Percentiles rank a stretch among this genome's conserved stretches.
Evolutionary conservation across 73 alveolate genomes (phyloP).

Genomic region (Tetrahymena thermophila): DNA sequence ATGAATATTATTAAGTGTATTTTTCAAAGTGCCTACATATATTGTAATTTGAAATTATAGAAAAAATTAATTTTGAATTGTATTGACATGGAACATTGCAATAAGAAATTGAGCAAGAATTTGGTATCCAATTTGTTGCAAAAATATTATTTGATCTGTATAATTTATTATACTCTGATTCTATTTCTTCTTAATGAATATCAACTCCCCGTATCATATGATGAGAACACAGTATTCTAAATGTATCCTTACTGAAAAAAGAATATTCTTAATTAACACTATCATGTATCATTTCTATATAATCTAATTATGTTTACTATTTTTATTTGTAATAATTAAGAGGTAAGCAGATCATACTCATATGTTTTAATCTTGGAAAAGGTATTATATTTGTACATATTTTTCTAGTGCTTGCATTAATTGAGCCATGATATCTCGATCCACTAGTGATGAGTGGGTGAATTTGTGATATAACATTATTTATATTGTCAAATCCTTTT

Average conservation of each 20-base stretch:
- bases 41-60: slow-evolving; percentile 36
- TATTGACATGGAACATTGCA: neutral
- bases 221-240: neutral
- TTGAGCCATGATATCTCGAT: neutral
- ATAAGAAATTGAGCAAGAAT: neutral
- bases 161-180: neutral
- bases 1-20: slow-evolving; percentile 33
- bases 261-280: neutral
- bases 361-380: neutral
- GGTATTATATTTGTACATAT: neutral
- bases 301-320: neutral
- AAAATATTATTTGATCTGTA: neutral
- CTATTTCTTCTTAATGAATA: neutral
- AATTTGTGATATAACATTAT: neutral
- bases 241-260: neutral
- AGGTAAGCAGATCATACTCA: neutral
- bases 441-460: neutral
- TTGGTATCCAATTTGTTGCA: neutral
- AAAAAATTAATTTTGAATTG: neutral
- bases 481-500: neutral
- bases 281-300: neutral
- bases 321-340: neutral
- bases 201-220: neutral
- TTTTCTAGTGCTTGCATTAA: neutral
- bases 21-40: neutral